These are phyloP conservation scores for Penicillium sp. DNA, from an alignment of 2,329 filamentous ascomycete species.

Conservation along the genomic window DNA sequence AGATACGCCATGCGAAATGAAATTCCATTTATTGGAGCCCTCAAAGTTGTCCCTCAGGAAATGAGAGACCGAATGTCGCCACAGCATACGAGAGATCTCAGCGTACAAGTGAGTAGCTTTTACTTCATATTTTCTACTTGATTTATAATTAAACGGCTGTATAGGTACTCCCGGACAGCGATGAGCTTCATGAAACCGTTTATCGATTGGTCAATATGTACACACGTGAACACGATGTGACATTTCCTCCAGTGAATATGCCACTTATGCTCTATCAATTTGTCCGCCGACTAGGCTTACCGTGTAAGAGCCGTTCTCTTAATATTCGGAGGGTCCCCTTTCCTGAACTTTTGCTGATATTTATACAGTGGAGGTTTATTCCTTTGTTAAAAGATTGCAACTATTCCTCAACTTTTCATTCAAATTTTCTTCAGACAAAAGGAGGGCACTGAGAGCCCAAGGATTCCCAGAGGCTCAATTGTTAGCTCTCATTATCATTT, in stretches of 20 bases:
- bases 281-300: slow-evolving; percentile 68
- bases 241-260: slow-evolving; percentile 69
- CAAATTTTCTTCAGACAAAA: slow-evolving; percentile 41
- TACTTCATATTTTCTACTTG: not conserved
- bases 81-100: slow-evolving; percentile 37
- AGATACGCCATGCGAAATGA: slow-evolving; percentile 60
- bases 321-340: slow-evolving; percentile 10
- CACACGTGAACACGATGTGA: slow-evolving; percentile 63
- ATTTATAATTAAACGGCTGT: not conserved
- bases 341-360: not conserved
- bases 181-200: slow-evolving; percentile 62
- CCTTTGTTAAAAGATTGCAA: slow-evolving; percentile 58
- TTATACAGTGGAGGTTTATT: slow-evolving; percentile 27
- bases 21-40: slow-evolving; percentile 67
- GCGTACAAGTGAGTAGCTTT: slow-evolving; percentile 30
- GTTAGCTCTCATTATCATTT: slow-evolving; percentile 66
- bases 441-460: slow-evolving; percentile 39
- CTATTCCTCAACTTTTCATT: slow-evolving; percentile 56
- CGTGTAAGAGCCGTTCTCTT: slow-evolving; percentile 51
- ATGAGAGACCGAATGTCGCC: slow-evolving; percentile 44
- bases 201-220: slow-evolving; percentile 62
- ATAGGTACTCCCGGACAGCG: slow-evolving; percentile 30
- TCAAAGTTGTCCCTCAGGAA: slow-evolving; percentile 40
- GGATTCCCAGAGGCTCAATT: slow-evolving; percentile 73
- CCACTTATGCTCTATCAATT: slow-evolving; percentile 66